A percentile compares a stretch with the other conserved stretches of the same genome.
phyloP scores from a whole-genome alignment of 1,284 basidiomycete genomes.

The Microbotryum silenes-acaulis region DNA sequence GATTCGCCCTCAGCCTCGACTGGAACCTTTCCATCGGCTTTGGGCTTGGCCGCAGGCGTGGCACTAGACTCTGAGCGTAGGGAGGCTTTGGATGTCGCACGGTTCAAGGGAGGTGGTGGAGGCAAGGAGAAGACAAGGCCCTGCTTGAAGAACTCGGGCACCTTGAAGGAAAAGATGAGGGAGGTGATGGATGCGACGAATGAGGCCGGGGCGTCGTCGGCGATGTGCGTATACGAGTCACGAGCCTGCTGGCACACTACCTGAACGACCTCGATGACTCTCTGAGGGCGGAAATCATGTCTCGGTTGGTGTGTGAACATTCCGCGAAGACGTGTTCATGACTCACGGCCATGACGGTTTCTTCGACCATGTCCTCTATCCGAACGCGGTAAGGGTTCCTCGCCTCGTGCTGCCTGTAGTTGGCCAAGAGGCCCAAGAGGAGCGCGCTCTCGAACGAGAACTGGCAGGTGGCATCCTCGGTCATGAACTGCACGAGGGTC shows the following conservation, averaged over 20 bases:
- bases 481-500: conserved; percentile 30
- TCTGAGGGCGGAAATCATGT: background rate
- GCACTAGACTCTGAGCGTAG: no score
- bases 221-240: conserved; percentile 24
- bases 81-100: background rate
- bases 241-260: conserved; percentile 6
- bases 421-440: conserved; percentile 35
- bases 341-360: conserved; percentile 34
- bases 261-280: conserved; percentile 22
- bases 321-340: background rate
- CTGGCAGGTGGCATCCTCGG: conserved; percentile 7
- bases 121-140: conserved; percentile 10
- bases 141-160: conserved; percentile 13
- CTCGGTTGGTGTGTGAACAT: background rate
- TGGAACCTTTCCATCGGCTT: background rate
- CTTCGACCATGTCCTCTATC: conserved; percentile 38
- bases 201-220: conserved; percentile 31
- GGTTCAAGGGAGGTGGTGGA: conserved; percentile 10
- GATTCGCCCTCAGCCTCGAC: background rate
- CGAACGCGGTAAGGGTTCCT: conserved; percentile 36
- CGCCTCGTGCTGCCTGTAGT: conserved; percentile 34
- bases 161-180: conserved; percentile 26
- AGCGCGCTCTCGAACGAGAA: conserved; percentile 24
- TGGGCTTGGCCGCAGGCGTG: no score
- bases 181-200: conserved; percentile 30